These are phyloP conservation scores for Sporothrix schenckii DNA, from an alignment of 2,329 filamentous ascomycete genomes.

Conservation along the genomic window DNA sequence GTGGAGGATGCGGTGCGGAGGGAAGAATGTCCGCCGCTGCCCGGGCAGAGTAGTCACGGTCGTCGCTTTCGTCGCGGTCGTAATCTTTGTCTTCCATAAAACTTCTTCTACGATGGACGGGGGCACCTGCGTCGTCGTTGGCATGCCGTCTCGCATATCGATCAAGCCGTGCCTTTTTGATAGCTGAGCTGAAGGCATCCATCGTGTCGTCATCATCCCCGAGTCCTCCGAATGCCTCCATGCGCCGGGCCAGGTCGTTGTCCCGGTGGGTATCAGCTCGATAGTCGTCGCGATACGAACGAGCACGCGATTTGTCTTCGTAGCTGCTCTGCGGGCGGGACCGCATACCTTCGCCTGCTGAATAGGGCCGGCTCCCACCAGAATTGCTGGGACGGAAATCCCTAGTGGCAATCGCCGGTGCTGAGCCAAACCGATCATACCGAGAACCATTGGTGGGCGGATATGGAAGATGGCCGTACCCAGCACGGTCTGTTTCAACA, in stretches of 20 bases:
- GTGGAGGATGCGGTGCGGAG: slow-evolving; percentile 41
- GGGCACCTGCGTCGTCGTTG: slow-evolving; percentile 30
- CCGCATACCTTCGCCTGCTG: slow-evolving; percentile 34
- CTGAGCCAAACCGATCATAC: slow-evolving; percentile 43
- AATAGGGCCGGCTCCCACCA: slow-evolving; percentile 32
- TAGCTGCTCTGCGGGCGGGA: slow-evolving; percentile 45
- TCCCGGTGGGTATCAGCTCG: slow-evolving; percentile 6
- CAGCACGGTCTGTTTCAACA: slow-evolving; percentile 57
- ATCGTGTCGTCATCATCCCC: slow-evolving; percentile 40
- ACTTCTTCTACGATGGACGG: slow-evolving; percentile 46
- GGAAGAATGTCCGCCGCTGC: slow-evolving; percentile 46
- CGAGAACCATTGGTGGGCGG: slow-evolving; percentile 44
- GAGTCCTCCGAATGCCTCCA: slow-evolving; percentile 45
- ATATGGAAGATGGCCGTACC: slow-evolving; percentile 52
- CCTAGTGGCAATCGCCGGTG: slow-evolving; percentile 41
- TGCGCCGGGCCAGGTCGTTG: slow-evolving; percentile 46
- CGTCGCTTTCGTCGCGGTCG: slow-evolving; percentile 47
- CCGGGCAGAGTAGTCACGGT: slow-evolving; percentile 58
- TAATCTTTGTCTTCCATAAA: slow-evolving; percentile 64
- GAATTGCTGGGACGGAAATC: slow-evolving; percentile 39
- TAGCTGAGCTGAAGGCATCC: slow-evolving; percentile 2
- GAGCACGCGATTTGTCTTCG: slow-evolving; percentile 53
- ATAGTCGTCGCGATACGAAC: slow-evolving; percentile 35
- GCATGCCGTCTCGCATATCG: slow-evolving; percentile 42
- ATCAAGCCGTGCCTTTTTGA: background rate